Base-by-base conservation (phyloP, 257 asterid species). In the Primulina tabacum region DNA sequence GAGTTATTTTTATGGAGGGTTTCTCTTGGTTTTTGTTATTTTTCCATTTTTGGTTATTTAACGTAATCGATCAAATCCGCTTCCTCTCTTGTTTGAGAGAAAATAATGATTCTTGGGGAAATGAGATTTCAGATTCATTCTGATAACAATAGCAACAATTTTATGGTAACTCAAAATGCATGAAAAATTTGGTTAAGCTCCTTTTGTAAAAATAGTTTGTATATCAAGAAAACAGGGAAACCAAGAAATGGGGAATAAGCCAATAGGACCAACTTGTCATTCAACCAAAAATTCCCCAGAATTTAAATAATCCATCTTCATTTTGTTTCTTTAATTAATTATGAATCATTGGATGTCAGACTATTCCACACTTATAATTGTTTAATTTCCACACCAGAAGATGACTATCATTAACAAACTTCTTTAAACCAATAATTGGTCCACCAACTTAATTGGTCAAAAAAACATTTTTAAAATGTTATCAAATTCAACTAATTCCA, bases 1-100 rank as follows among this genome's bases (percentile, higher is more conserved):
- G 57, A 17, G 57, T 50, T 5, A 50, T 50, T 43, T 50, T 1
- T 0, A 16, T 50, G 57, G 57, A 50, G 57, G n/a, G 55, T 43
- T 52, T 35, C 28, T 59, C 56, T 58, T 74, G 38, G 12, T 72
- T 68, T 28, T 70, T 58, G 26, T 67, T n/a, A 43, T 43, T 4
- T 43, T 52, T 50, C 26, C 38, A 8, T 28, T 38, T 21, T 4
- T 7, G 29, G 8, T 56, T 11, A 0, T 28, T 28, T 17, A 20
- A 28, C 17, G 17, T 12, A 3, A 4, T 5, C 24, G n/a, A 18
- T 67, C 20, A 32, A 11, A 32, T 21, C 33, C 30, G 7, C 57
- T 47, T 29, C 26, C 21, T 32, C 7, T 30, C 21, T 18, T 16
- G 70, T 53, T 6, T 53, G 37, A 53, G 59, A 24, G 18, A 10